Percentiles rank a stretch among this genome's conserved stretches.
phyloP scores from a whole-genome alignment of 2,329 filamentous ascomycete species.

The Alternaria metachromatica region DNA sequence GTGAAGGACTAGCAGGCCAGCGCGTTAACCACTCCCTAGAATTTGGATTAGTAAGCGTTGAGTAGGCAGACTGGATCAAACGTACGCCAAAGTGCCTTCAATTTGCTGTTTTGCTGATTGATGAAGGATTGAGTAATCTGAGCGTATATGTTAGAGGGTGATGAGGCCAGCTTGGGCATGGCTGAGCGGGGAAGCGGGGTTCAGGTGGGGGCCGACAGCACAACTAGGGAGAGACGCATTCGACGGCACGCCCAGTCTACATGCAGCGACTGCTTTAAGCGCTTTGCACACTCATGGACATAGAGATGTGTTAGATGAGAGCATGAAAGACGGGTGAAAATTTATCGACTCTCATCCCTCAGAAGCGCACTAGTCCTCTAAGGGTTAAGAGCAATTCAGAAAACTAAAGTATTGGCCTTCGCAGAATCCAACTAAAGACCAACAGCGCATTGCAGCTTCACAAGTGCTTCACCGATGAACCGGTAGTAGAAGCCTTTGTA shows the following conservation, averaged over 20 bases:
- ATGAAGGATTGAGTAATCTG: not conserved
- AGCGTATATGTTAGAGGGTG: not conserved
- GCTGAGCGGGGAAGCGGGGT: not conserved
- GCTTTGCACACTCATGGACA: not conserved
- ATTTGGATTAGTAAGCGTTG: not conserved
- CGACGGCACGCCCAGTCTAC: not conserved
- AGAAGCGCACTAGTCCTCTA: not conserved
- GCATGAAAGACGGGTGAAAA: not conserved
- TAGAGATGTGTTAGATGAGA: not conserved
- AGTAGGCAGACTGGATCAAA: not conserved
- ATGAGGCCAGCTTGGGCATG: not conserved
- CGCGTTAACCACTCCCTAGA: slow-evolving; percentile 30
- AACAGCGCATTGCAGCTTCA: not conserved
- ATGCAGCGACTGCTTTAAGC: not conserved
- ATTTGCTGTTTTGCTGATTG: not conserved
- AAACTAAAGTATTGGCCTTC: not conserved
- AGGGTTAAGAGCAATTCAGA: not conserved
- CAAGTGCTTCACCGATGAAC: not conserved
- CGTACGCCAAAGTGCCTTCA: slow-evolving; percentile 10
- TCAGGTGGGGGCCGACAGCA: not conserved
- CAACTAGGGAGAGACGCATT: not conserved
- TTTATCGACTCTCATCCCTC: not conserved
- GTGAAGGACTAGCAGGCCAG: slow-evolving; percentile 32
- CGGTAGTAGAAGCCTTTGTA: not conserved
- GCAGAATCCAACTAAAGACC: not conserved